Evolutionary conservation across 371 early-diverging fungal genomes (phyloP), one percentile per base, ranked within the genome.

Genomic region (Rhizopus microsporus): DNA sequence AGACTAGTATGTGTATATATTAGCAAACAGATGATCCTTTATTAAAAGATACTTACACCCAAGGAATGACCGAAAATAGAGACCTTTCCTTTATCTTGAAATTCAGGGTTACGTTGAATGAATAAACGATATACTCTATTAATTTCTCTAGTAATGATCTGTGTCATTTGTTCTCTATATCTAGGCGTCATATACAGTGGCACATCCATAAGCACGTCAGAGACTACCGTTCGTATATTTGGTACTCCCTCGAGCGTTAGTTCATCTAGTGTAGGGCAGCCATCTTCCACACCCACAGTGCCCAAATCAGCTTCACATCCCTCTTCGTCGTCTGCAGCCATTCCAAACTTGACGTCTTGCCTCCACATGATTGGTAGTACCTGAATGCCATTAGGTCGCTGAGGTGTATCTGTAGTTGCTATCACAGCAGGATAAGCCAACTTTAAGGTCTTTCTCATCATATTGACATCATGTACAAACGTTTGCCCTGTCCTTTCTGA

Each of bases 341-440:
- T 83, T 7, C 88, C 92, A 72, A 93, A 92, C 32, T 77, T 77
- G 40, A 92, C 81, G 55, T 87, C 84, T 29, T 88, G 85, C 34
- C 93, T 73, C 94, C 94, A 93, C 57, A 89, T 87, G 4, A 93
- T 81, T 12, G 94, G 94, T 12, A 93, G 67, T 1, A 93, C 83
- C 63, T 92, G 92, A 7, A 93, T 83, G 9, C 91, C 83, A 65
- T 83, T 75, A 8, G 69, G 51, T 33, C 68, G 52, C 16, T 57
- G 51, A 0, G 70, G 53, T 46, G 60, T 70, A 7, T 63, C 39
- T 7, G 71, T 63, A 0, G 71, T 48, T 4, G 60, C 59, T 5
- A 68, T 59, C 4, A 61, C 68, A 29, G 65, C 61, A 12, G 76
- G 65, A 40, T 70, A 81, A 7, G 72, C 78, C 1, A 76, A 61